phyloP scores from a whole-genome alignment of 176 grass and related monocot genomes.

The Panicum miliaceum region DNA sequence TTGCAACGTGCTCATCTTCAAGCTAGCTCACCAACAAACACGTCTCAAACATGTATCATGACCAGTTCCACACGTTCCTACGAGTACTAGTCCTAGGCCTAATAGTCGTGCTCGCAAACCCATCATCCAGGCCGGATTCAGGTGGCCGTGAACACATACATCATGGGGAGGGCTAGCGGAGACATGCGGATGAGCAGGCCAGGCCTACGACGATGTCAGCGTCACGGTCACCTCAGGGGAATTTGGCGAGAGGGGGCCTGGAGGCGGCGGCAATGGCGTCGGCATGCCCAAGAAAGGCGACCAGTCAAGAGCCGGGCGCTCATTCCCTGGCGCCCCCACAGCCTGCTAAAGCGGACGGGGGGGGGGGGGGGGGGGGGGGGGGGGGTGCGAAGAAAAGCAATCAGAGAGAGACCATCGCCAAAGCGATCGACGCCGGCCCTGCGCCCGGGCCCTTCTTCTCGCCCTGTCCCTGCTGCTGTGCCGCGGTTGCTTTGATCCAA shows the following conservation, averaged over 20 bases:
- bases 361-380: too few relatives aligned
- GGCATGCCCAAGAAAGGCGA: conserved; percentile 57
- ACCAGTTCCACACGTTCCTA: conserved; percentile 33
- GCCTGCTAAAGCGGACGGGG: conserved; percentile 45
- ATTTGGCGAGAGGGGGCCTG: conserved; percentile 10
- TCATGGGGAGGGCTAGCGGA: neutral
- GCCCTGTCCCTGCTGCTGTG: neutral
- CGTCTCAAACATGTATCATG: neutral
- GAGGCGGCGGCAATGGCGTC: conserved; percentile 14
- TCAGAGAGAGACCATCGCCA: conserved; percentile 39
- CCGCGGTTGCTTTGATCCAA: conserved; percentile 78
- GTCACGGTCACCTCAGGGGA: conserved; percentile 39
- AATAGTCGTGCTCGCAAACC: conserved; percentile 17
- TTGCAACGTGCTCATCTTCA: neutral
- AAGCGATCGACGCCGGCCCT: conserved; percentile 46
- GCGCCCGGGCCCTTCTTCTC: conserved; percentile 5
- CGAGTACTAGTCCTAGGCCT: neutral
- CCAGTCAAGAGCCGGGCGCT: conserved; percentile 43
- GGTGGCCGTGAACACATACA: conserved; percentile 27
- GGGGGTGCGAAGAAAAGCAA: too few relatives aligned
- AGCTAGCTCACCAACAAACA: neutral
- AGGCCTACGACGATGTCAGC: neutral
- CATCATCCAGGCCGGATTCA: conserved; percentile 30
- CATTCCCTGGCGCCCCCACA: conserved; percentile 55
- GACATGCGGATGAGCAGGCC: neutral